Evolutionary conservation across 139 green algal species (phyloP).

Genomic region (Medakamo hakoo): DNA sequence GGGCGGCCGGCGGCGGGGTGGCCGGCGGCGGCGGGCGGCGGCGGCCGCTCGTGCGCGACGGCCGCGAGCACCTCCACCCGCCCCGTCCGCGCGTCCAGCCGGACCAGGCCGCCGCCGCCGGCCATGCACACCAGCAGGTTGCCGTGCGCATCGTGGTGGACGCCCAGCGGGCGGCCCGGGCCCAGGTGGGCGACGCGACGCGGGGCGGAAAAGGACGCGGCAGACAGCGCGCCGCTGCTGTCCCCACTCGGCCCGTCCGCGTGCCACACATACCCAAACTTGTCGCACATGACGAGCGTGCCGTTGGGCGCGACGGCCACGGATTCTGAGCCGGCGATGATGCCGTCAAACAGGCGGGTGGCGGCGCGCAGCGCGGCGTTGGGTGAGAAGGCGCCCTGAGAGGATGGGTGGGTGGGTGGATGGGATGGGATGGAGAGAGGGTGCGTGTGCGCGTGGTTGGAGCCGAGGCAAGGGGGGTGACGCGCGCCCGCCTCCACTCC

Average conservation of each 20-base stretch:
- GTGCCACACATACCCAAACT: conserved; percentile 9
- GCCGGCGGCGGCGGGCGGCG: no score
- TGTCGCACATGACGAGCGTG: conserved; percentile 16
- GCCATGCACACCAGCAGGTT: conserved; percentile 12
- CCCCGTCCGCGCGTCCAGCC: conserved; percentile 9
- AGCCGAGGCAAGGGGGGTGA: no score
- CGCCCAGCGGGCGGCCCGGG: conserved; percentile 19
- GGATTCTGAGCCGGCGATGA: conserved; percentile 17
- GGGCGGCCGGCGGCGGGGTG: background rate
- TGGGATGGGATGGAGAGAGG: no score
- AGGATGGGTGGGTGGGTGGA: background rate
- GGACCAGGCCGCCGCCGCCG: conserved; percentile 19
- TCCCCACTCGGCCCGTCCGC: background rate
- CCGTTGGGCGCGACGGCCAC: conserved; percentile 14
- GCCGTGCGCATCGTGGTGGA: conserved; percentile 6
- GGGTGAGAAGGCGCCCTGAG: conserved; percentile 7
- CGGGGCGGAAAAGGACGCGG: background rate
- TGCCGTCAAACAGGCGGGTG: conserved; percentile 13
- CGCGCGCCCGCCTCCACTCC: no score
- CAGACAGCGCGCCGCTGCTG: background rate
- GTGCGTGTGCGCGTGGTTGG: no score
- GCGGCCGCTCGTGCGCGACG: conserved; percentile 1
- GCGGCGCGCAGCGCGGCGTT: conserved; percentile 8
- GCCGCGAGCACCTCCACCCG: conserved; percentile 10
- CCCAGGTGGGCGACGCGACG: conserved; percentile 13